Base-by-base conservation (phyloP, 768 basidiomycete genomes). In the Tricholoma saponaceum region DNA sequence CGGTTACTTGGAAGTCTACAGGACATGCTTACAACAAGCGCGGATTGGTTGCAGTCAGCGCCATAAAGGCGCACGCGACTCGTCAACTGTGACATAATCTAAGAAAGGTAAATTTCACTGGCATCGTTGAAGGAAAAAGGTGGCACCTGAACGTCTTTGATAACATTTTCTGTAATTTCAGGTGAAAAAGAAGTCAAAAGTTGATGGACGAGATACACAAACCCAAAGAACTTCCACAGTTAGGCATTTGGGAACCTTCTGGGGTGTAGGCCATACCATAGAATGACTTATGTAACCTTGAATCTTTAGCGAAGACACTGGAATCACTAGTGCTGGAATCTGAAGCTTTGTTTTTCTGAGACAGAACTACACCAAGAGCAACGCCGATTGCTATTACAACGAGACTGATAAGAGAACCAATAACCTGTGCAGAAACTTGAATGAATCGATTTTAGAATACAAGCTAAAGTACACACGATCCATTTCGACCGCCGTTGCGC, bases 201-300 rank as follows among this genome's bases (percentile, higher is more conserved):
- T 12, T 43, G 20, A 18, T 9, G 26, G 44, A 20, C 51, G 22
- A 51, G 58, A 2, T 10, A 25, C 10, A 67, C 70, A 50, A 57
- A 79, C 78, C 70, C 47, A 81, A 64, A 6, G 73, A 72, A 52
- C 78, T 85, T 8, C 84, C 84, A 63, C 91, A 93, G n/a, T 80
- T 67, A 9, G 86, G 90, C 22, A 85, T 68, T 55, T 84, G 78
- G 23, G 86, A 83, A 50, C 85, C 85, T 37, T 80, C 75, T 4
- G 94, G 92, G 5, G 92, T 92, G 70, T 95, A 96, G 1, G 93
- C 92, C 47, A 96, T 67, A 9, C 90, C 94, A 72, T 87, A 96
- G 74, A 97, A 90, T 0, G 83, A 80, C 60, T 87, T 82, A 62
- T 84, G 79, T 35, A 96, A 73, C 9, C 75, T 77, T 2, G 79